These are phyloP conservation scores for Aspergillus hortae DNA, from an alignment of 2,329 filamentous ascomycete genomes.

Conservation along the genomic window DNA sequence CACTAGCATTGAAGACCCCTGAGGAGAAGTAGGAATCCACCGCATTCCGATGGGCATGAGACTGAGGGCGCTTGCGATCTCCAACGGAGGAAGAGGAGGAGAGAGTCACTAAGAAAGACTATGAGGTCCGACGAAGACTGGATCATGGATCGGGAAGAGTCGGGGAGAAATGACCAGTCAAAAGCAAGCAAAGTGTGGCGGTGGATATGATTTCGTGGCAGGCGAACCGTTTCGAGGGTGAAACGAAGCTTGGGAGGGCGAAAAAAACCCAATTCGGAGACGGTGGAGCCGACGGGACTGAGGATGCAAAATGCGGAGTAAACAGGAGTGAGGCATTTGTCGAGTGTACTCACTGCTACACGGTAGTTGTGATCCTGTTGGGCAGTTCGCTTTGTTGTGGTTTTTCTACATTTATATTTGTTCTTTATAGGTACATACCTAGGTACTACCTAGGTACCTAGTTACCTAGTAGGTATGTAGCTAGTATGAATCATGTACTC, in stretches of 20 bases:
- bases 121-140: slow-evolving; percentile 15
- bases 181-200: slow-evolving; percentile 15
- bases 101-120: slow-evolving; percentile 4
- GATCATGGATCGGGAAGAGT: slow-evolving; percentile 21
- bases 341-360: slow-evolving; percentile 3
- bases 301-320: slow-evolving; percentile 16
- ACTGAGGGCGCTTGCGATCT: slow-evolving; percentile 13
- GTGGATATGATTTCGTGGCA: slow-evolving; percentile 13
- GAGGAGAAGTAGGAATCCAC: slow-evolving; percentile 30
- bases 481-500: too few relatives aligned
- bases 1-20: slow-evolving; percentile 31
- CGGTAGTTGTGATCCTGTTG: neutral
- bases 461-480: too few relatives aligned
- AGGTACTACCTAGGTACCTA: too few relatives aligned
- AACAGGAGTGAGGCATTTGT: slow-evolving; percentile 16
- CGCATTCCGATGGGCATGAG: slow-evolving; percentile 51
- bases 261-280: slow-evolving; percentile 1
- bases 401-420: neutral
- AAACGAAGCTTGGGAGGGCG: slow-evolving; percentile 21
- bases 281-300: slow-evolving; percentile 20
- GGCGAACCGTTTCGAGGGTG: slow-evolving; percentile 16
- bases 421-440: too few relatives aligned
- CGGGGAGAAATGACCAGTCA: slow-evolving; percentile 21
- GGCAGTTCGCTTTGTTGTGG: neutral
- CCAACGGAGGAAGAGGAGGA: slow-evolving; percentile 14